A percentile compares a stretch with the other conserved stretches of the same genome.
phyloP scores from a whole-genome alignment of 2,329 filamentous ascomycete genomes.

The Aspergillus pseudonomiae region DNA sequence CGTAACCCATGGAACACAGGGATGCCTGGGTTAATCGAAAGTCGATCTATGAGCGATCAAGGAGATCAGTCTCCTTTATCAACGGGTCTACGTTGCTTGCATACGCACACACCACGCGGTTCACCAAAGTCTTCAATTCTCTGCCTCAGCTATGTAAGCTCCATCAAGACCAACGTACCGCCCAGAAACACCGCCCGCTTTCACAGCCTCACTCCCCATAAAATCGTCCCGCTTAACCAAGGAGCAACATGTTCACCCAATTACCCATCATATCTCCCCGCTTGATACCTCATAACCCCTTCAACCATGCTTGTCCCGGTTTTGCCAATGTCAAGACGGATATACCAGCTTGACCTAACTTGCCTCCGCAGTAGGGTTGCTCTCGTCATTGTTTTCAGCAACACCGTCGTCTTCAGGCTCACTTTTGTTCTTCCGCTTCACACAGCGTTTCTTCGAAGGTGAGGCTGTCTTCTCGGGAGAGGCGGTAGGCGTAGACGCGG shows the following conservation, averaged over 20 bases:
- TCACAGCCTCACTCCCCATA: neutral
- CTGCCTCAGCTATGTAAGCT: neutral
- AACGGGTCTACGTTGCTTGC: neutral
- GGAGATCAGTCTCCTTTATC: neutral
- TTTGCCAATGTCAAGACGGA: neutral
- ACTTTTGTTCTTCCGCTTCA: neutral
- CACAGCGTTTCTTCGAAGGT: neutral
- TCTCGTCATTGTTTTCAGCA: neutral
- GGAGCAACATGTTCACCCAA: neutral
- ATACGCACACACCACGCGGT: neutral
- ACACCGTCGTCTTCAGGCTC: neutral
- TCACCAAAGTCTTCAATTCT: neutral
- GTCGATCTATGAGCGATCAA: neutral
- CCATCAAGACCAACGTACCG: neutral
- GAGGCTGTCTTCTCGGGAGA: neutral
- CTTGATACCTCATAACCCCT: neutral
- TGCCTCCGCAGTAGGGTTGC: neutral
- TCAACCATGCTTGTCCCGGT: neutral
- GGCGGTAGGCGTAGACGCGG: neutral
- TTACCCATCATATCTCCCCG: neutral
- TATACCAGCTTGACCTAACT: neutral
- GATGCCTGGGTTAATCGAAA: neutral
- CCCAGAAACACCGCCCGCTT: neutral
- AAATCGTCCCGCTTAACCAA: neutral
- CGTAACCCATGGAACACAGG: neutral